phyloP scores from a whole-genome alignment of 139 green algal genomes.

The Pycnococcus provasolii region DNA sequence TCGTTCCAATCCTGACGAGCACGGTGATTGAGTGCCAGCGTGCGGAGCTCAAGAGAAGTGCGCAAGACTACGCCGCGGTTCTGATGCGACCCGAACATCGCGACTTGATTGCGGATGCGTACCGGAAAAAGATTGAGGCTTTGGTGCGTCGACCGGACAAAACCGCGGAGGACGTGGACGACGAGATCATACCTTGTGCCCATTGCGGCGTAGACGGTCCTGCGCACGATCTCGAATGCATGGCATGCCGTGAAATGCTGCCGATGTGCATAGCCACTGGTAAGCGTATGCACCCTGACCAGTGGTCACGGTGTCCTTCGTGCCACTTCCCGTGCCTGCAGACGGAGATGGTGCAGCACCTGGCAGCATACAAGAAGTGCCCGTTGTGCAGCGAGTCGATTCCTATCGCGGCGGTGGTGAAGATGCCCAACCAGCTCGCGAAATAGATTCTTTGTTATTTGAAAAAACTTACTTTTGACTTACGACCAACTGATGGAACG shows the following conservation, averaged over 20 bases:
- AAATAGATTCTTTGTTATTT: too few relatives aligned
- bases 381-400: conserved; percentile 4
- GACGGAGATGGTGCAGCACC: conserved; percentile 37
- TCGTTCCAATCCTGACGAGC: conserved; percentile 74
- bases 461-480: too few relatives aligned
- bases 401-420: too few relatives aligned
- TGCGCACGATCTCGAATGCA: conserved; percentile 27
- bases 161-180: conserved; percentile 44
- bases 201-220: conserved; percentile 50
- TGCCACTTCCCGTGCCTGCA: conserved; percentile 50
- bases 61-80: conserved; percentile 60
- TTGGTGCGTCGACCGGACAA: conserved; percentile 63
- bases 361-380: conserved; percentile 35
- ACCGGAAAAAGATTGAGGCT: conserved; percentile 71
- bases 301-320: conserved; percentile 57
- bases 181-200: conserved; percentile 44
- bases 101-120: conserved; percentile 45
- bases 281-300: conserved; percentile 47
- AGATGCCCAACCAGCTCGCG: too few relatives aligned
- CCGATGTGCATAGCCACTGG: conserved; percentile 54
- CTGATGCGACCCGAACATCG: conserved; percentile 64
- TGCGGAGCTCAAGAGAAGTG: conserved; percentile 53
- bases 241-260: conserved; percentile 7
- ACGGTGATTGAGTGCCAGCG: conserved; percentile 74
- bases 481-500: too few relatives aligned